Percentiles rank a stretch among this genome's conserved stretches.
Conservation (phyloP, 805 yeast species). For the Lachancea quebecensis region DNA sequence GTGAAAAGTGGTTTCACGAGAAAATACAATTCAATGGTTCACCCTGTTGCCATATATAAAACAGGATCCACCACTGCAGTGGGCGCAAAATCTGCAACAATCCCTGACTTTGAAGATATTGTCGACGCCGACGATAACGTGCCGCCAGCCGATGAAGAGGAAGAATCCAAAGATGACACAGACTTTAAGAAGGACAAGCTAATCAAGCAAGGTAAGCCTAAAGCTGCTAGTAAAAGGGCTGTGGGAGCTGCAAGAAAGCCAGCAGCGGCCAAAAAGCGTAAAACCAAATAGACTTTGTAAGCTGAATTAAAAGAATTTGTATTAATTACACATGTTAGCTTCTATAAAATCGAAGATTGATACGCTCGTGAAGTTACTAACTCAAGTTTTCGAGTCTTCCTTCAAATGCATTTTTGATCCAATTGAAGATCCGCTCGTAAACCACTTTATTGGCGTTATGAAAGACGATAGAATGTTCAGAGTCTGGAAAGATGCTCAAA, state of each 20-base stretch:
- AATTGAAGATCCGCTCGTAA: conserved; percentile 58
- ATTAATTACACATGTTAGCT: too few relatives aligned
- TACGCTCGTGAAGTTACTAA: background rate
- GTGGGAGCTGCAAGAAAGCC: conserved; percentile 16
- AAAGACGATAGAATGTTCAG: conserved; percentile 73
- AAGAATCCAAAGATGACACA: conserved; percentile 24
- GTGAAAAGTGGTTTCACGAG: conserved; percentile 83
- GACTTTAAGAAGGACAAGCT: conserved; percentile 34
- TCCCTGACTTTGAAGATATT: conserved; percentile 34
- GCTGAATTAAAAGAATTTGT: too few relatives aligned
- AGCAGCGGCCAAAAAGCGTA: conserved; percentile 7
- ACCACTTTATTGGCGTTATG: conserved; percentile 77
- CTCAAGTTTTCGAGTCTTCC: conserved; percentile 28
- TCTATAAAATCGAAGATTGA: background rate
- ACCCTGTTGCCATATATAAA: conserved; percentile 79
- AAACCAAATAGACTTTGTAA: background rate
- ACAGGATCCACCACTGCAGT: conserved; percentile 53
- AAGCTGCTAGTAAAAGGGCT: conserved; percentile 24
- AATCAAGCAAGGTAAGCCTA: conserved; percentile 27
- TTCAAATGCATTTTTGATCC: conserved; percentile 59
- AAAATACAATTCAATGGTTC: conserved; percentile 64
- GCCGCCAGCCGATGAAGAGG: conserved; percentile 25
- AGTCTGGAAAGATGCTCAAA: conserved; percentile 84
- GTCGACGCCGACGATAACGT: conserved; percentile 31
- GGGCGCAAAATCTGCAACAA: conserved; percentile 15